Conservation (phyloP, 495 filamentous ascomycete genomes). For the Podospora anserina region DNA sequence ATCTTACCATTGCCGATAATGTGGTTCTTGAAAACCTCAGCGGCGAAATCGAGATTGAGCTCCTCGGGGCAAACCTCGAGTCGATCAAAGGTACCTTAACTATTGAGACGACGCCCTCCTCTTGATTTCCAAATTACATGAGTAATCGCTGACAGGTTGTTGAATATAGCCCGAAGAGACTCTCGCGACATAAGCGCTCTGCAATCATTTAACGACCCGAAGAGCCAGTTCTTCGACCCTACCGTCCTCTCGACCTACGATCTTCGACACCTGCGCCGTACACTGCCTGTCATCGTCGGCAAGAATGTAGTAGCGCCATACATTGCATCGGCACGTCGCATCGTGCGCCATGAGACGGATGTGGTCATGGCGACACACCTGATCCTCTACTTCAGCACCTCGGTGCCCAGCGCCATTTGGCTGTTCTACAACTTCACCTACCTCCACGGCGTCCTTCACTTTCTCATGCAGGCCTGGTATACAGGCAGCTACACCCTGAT, state of each 20-base stretch:
- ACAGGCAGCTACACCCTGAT: slow-evolving; percentile 72
- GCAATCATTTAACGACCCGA: not conserved
- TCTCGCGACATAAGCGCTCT: not conserved
- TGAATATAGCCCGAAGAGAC: not conserved
- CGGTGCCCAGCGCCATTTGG: slow-evolving; percentile 61
- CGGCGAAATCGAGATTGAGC: not conserved
- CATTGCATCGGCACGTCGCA: slow-evolving; percentile 25
- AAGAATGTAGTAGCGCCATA: slow-evolving; percentile 14
- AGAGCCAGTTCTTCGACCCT: not conserved
- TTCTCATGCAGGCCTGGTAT: slow-evolving; percentile 59
- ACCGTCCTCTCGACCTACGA: not conserved
- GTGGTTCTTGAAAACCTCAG: not conserved
- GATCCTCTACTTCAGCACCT: slow-evolving; percentile 64
- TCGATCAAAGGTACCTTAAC: no score
- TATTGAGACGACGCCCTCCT: no score
- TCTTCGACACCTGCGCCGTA: not conserved
- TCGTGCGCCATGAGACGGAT: slow-evolving; percentile 34
- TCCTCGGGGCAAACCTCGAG: no score
- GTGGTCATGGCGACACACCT: slow-evolving; percentile 75
- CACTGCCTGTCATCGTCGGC: not conserved
- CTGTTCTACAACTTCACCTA: slow-evolving; percentile 64
- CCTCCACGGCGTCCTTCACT: slow-evolving; percentile 61
- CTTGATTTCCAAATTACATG: not conserved
- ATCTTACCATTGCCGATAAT: not conserved
- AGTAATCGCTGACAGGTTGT: not conserved